Base-by-base conservation (phyloP, 495 filamentous ascomycete species). In the Eremomyces bilateralis region DNA sequence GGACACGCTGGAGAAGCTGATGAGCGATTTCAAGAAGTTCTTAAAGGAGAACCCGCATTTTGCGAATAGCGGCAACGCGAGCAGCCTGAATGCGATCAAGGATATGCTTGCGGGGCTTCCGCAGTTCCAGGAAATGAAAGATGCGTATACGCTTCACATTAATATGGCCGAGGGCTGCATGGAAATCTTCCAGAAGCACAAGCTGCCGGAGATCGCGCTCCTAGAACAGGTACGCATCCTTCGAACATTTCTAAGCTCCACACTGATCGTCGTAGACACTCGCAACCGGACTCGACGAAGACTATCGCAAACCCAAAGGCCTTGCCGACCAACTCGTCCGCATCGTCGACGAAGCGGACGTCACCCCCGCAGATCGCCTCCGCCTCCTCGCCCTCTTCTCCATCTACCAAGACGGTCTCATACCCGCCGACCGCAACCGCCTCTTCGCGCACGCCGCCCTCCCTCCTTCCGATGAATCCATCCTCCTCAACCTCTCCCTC, bases 101-200 rank as follows among this genome's bases (percentile, higher is more conserved):
- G 81, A 92, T 51, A 97, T 97, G 88, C 57, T 97, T 53, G 88
- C 78, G 10, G 85, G 83, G 25, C 60, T 97, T 38, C 82, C 83
- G 17, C 80, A 97, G 46, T 97, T 90, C 48, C 81, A 90, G 38
- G 76, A 80, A 49, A 77, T 84, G 57, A 93, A 95, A 55, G 77
- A 91, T 50, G 76, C 81, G 21, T 97, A 95, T 49, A 84, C 88
- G 0, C 62, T 97, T 20, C 88, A 97, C 52, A 60, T 97, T 12
- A 85, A 68, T 41, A 97, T 97, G 88, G 90, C 88, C n/a, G 77
- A 92, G 48, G 84, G 92, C 46, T 85, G 81, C 42, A 94, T 95
- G 88, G 79, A 78, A 38, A 64, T 73, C 29, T 97, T 95, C 45
- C 71, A 91, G 46, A 57, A 69, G 15, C 67, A 71, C 42, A 93